Base-by-base conservation (phyloP, 2,329 filamentous ascomycete species). In the Calonectria hongkongensis region DNA sequence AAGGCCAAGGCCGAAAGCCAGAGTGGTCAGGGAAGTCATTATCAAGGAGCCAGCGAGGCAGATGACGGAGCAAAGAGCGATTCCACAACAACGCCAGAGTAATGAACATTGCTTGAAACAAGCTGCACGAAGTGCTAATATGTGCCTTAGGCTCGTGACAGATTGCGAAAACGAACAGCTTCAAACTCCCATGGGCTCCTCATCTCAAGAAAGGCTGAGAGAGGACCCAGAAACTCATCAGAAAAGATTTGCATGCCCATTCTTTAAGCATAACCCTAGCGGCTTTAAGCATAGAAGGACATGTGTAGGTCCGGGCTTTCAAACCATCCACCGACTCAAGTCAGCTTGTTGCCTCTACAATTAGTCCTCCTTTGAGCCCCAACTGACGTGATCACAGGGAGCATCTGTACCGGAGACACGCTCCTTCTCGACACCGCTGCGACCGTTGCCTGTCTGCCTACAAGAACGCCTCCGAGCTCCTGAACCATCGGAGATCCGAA, bases 251-350 rank as follows among this genome's bases (percentile, higher is more conserved):
- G 58, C 58, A 28, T 63, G 58, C 10, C 58, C 58, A 18, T 63
- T 45, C 28, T 63, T 63, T n/a, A 47, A 63, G 10, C 39, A 63
- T 16, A 25, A 47, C n/a, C 58, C 58, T 15, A 12, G 16, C 16
- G 28, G 16, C 12, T 63, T 63, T 27, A 47, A 43, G 18, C 25
- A 63, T 28, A 28, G 2, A 9, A 63, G 58, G 10, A 63, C 58
- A n/a, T 63, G 58, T 18, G 30, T 63, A 45, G 58, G 58, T 2
- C 58, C 58, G 16, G 58, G 58, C 4, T 63, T 63, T 21, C 39
- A 63, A 47, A 63, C 41, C 18, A 63, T 63, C 10, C 58, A 63
- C 39, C 25, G 39, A 9, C 58, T 63, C 25, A 63, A 63, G 58
- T 47, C 12, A 2, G 58, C 25, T 60, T 28, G 48, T 15, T 2